A percentile compares a stretch with the other conserved stretches of the same genome.
Conservation (phyloP, 148 eudicot genomes). For the Silene conica region DNA sequence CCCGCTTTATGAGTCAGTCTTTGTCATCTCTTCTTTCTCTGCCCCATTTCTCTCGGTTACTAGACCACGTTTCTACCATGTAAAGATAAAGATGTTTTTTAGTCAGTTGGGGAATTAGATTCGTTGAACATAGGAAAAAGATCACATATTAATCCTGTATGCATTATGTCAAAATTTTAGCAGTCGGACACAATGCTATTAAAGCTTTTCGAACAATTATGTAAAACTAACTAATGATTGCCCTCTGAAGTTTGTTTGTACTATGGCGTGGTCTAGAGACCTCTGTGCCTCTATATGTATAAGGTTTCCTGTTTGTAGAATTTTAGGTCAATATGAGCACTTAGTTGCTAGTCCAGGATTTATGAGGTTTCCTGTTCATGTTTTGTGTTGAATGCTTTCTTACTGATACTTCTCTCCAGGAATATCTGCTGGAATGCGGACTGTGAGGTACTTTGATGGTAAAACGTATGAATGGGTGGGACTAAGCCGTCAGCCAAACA, state of each 20-base stretch:
- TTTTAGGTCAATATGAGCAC: not conserved
- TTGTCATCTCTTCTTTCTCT: too few relatives aligned
- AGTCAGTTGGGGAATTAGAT: too few relatives aligned
- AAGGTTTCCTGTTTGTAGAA: not conserved
- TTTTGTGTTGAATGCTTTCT: conserved; percentile 4
- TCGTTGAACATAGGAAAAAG: too few relatives aligned
- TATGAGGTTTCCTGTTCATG: not conserved
- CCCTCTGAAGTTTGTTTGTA: not conserved
- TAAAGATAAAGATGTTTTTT: too few relatives aligned
- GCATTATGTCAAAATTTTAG: too few relatives aligned
- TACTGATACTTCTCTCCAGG: conserved; percentile 36
- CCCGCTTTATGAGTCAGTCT: too few relatives aligned
- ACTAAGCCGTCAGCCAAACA: conserved; percentile 94
- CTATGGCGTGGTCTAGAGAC: not conserved
- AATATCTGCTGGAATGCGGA: conserved; percentile 98
- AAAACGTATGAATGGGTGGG: conserved; percentile 99
- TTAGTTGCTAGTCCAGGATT: not conserved
- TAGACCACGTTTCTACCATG: too few relatives aligned
- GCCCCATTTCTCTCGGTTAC: too few relatives aligned
- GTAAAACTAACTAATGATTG: too few relatives aligned
- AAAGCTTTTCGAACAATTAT: too few relatives aligned
- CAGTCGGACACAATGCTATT: too few relatives aligned
- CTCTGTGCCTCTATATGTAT: not conserved
- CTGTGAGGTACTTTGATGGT: conserved; percentile 94
- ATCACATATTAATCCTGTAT: too few relatives aligned